Conservation (phyloP, 352 stramenopile species). For the Phytopythium chamaehyphon region DNA sequence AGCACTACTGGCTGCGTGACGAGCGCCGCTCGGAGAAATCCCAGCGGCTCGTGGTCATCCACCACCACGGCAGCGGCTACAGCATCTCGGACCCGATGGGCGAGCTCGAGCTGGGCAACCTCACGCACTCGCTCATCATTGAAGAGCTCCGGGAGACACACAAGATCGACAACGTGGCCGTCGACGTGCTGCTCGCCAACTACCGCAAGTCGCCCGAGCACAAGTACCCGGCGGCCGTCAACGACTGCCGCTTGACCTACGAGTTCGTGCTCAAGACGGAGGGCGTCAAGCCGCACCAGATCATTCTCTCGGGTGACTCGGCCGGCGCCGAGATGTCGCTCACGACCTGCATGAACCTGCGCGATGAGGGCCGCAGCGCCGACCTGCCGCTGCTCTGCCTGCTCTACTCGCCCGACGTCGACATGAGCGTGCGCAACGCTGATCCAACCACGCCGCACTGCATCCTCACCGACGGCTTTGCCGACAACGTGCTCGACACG, state of each 20-base stretch:
- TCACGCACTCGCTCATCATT: constrained; percentile 14
- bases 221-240: constrained; percentile 21
- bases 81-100: constrained; percentile 20
- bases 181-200: constrained; percentile 44
- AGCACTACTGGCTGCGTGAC: constrained; percentile 26
- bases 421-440: constrained; percentile 6
- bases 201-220: constrained; percentile 43
- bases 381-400: constrained; percentile 23
- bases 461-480: constrained; percentile 19
- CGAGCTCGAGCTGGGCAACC: constrained; percentile 19
- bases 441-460: constrained; percentile 18
- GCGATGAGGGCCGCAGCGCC: constrained; percentile 10
- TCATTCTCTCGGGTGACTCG: constrained; percentile 42
- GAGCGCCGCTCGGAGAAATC: constrained; percentile 5
- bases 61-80: constrained; percentile 35
- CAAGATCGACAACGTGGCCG: constrained; percentile 11
- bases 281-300: constrained; percentile 15
- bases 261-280: constrained; percentile 27
- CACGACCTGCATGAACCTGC: constrained; percentile 31
- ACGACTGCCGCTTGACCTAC: constrained; percentile 28
- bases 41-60: constrained; percentile 24
- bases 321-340: constrained; percentile 32
- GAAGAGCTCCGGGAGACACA: constrained; percentile 16
- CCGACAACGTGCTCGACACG: constrained; percentile 1
- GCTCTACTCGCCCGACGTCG: constrained; percentile 20